Conservation (phyloP, 2,329 filamentous ascomycete species). For the Phialophora expanda region DNA sequence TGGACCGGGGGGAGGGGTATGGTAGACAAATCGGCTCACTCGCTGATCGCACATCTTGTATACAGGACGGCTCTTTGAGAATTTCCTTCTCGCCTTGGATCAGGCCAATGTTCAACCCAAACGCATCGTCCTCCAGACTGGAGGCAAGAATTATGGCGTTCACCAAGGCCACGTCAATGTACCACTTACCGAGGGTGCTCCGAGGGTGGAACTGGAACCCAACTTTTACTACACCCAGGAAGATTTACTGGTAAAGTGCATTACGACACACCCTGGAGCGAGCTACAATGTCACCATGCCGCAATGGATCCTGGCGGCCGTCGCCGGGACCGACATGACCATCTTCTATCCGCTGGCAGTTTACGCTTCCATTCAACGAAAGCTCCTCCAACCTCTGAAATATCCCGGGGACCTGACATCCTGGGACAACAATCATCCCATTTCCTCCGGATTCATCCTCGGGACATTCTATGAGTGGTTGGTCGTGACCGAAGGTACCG, state of each 20-base stretch:
- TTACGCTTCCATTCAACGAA: slow-evolving; percentile 24
- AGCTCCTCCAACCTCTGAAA: slow-evolving; percentile 18
- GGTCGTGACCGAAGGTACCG: slow-evolving; percentile 38
- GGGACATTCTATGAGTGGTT: slow-evolving; percentile 41
- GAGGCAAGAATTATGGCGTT: slow-evolving; percentile 59
- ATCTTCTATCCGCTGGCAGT: slow-evolving; percentile 31
- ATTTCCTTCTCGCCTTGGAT: slow-evolving; percentile 55
- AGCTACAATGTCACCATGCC: slow-evolving; percentile 57
- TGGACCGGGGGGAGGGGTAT: not conserved
- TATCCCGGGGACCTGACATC: slow-evolving; percentile 25
- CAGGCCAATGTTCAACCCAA: slow-evolving; percentile 51
- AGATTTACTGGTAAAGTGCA: slow-evolving; percentile 54
- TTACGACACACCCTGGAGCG: slow-evolving; percentile 43
- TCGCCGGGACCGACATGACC: slow-evolving; percentile 27
- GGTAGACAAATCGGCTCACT: slow-evolving; percentile 32
- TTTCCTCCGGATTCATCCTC: slow-evolving; percentile 19
- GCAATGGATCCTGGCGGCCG: slow-evolving; percentile 52
- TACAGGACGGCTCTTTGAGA: too few relatives aligned
- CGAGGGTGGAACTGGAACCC: slow-evolving; percentile 50
- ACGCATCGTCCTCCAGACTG: slow-evolving; percentile 57
- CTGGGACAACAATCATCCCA: slow-evolving; percentile 28
- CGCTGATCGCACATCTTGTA: too few relatives aligned
- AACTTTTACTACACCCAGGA: slow-evolving; percentile 64
- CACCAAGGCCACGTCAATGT: slow-evolving; percentile 53
- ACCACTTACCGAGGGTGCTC: slow-evolving; percentile 55